phyloP scores from a whole-genome alignment of 805 yeast genomes.

The Kodamaea laetipori region DNA sequence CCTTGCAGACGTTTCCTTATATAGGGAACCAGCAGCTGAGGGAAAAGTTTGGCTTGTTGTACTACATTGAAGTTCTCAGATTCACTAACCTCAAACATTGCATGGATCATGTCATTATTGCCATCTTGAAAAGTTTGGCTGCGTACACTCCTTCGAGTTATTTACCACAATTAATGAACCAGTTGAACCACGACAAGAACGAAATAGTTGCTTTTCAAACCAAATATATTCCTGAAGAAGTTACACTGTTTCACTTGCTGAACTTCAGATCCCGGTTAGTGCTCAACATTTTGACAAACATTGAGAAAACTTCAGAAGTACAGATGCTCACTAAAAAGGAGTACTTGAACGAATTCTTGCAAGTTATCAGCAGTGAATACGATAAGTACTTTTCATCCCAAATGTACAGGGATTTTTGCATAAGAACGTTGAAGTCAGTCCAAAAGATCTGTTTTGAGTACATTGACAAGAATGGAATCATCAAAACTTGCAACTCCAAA shows the following conservation, averaged over 20 bases:
- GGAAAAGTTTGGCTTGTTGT: constrained; percentile 31
- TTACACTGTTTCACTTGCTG: constrained; percentile 22
- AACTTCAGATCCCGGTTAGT: constrained; percentile 24
- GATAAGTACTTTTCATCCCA: constrained; percentile 25
- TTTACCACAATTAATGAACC: constrained; percentile 23
- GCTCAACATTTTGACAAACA: constrained; percentile 21
- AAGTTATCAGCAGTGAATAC: constrained; percentile 29
- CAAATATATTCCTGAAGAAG: constrained; percentile 19
- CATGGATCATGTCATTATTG: constrained; percentile 24
- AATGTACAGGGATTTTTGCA: constrained; percentile 35
- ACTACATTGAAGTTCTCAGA: constrained; percentile 29
- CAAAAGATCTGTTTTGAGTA: constrained; percentile 20
- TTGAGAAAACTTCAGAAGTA: constrained; percentile 16
- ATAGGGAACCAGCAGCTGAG: constrained; percentile 42
- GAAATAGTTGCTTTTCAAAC: constrained; percentile 24
- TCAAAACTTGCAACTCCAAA: constrained; percentile 25
- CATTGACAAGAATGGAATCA: constrained; percentile 17
- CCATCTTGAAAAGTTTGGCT: constrained; percentile 29
- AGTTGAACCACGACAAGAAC: constrained; percentile 18
- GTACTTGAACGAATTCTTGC: constrained; percentile 24
- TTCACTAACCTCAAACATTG: constrained; percentile 23
- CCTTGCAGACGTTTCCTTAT: constrained; percentile 41
- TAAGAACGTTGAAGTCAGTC: constrained; percentile 25
- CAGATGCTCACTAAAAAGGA: constrained; percentile 16
- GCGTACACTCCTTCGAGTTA: constrained; percentile 30